Conservation (phyloP, 164 flowering plant genomes). For the Aristolochia fimbriata region DNA sequence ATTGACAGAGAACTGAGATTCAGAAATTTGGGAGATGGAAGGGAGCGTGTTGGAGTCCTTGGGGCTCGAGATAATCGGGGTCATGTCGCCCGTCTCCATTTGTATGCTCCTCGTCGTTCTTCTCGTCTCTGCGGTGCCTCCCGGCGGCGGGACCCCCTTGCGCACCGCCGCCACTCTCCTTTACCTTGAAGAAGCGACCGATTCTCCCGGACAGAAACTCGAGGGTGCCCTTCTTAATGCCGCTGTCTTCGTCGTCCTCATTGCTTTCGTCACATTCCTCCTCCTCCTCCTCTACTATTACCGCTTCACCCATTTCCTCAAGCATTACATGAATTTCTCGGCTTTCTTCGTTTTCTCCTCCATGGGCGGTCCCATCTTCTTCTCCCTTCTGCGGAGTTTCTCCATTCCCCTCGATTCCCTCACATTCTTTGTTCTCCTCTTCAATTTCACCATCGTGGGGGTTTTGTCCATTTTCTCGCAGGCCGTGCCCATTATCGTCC, state of each 20-base stretch:
- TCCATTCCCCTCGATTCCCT: slow-evolving; percentile 54
- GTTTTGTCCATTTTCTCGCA: slow-evolving; percentile 51
- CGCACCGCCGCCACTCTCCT: slow-evolving; percentile 84
- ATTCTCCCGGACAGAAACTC: slow-evolving; percentile 53
- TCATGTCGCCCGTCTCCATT: slow-evolving; percentile 82
- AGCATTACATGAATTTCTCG: slow-evolving; percentile 79
- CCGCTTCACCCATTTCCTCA: slow-evolving; percentile 65
- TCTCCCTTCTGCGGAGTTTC: slow-evolving; percentile 53
- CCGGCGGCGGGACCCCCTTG: slow-evolving; percentile 21
- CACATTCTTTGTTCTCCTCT: slow-evolving; percentile 42
- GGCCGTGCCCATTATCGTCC: slow-evolving; percentile 58
- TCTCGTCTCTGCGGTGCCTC: slow-evolving; percentile 45
- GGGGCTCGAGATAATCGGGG: slow-evolving; percentile 64
- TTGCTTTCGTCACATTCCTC: slow-evolving; percentile 64
- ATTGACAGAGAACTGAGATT: too few relatives aligned
- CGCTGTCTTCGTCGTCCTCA: slow-evolving; percentile 54
- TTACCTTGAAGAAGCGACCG: slow-evolving; percentile 71
- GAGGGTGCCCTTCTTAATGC: slow-evolving; percentile 77
- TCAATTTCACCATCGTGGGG: slow-evolving; percentile 65
- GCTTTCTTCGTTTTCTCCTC: slow-evolving; percentile 52
- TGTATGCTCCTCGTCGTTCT: slow-evolving; percentile 86
- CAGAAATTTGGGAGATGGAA: too few relatives aligned
- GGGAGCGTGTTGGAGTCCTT: slow-evolving; percentile 45
- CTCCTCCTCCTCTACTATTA: slow-evolving; percentile 75
- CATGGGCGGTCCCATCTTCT: slow-evolving; percentile 65